Conservation (phyloP, 139 green algal species). For the Mesostigma viride region DNA sequence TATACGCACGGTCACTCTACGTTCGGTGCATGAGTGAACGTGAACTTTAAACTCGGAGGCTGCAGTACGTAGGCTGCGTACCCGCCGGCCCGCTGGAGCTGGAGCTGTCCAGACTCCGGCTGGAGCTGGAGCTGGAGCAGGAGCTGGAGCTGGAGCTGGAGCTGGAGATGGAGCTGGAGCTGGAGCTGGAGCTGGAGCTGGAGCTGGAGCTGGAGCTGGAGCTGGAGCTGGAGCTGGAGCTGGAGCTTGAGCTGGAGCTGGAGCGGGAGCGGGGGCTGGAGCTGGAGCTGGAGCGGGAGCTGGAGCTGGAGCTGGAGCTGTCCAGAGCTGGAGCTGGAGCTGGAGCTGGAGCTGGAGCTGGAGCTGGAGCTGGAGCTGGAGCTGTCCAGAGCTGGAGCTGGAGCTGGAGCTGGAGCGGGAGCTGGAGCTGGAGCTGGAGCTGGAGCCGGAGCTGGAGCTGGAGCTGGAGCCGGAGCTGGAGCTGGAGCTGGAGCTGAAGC, state of each 20-base stretch:
- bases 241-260: constrained; percentile 11
- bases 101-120: too few species aligned
- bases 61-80: too few species aligned
- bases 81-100: too few species aligned
- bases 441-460: too few species aligned
- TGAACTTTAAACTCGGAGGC: too few species aligned
- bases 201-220: constrained; percentile 12
- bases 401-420: constrained; percentile 6
- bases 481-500: too few species aligned
- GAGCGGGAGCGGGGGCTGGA: background rate
- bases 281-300: background rate
- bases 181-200: constrained; percentile 11
- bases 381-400: constrained; percentile 9
- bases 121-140: constrained; percentile 10
- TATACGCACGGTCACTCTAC: too few species aligned
- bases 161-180: constrained; percentile 8
- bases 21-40: too few species aligned
- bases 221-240: constrained; percentile 14
- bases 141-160: constrained; percentile 9
- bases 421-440: background rate
- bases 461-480: too few species aligned
- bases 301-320: too few species aligned
- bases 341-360: constrained; percentile 12
- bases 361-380: constrained; percentile 15
- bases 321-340: constrained; percentile 3